Evolutionary conservation across 2,329 filamentous ascomycete species (phyloP).

Genomic region (Xylariaceae sp.): DNA sequence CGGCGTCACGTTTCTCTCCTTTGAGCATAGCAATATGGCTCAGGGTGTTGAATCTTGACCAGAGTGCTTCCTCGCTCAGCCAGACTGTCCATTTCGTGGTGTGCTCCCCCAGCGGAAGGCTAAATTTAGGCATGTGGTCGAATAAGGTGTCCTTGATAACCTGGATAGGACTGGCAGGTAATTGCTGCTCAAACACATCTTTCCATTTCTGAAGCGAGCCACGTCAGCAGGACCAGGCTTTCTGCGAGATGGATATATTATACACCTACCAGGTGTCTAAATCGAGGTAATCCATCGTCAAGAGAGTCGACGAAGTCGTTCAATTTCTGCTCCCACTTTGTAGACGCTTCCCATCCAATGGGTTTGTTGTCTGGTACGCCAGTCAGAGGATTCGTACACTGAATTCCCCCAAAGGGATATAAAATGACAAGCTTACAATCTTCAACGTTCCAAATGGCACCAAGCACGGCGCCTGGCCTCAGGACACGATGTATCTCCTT

Average conservation of each 20-base stretch:
- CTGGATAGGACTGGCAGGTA: slow-evolving; percentile 54
- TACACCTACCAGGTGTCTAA: slow-evolving; percentile 55
- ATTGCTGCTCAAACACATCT: slow-evolving; percentile 63
- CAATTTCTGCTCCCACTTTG: slow-evolving; percentile 63
- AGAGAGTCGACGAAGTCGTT: slow-evolving; percentile 60
- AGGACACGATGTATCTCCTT: slow-evolving; percentile 69
- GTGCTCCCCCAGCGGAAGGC: slow-evolving; percentile 62
- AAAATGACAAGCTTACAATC: slow-evolving; percentile 58
- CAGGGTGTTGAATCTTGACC: slow-evolving; percentile 66
- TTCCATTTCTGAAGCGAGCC: slow-evolving; percentile 55
- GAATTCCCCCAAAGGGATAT: neutral
- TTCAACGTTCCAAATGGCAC: slow-evolving; percentile 75
- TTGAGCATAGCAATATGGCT: slow-evolving; percentile 67
- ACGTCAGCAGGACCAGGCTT: slow-evolving; percentile 2
- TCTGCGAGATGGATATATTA: neutral
- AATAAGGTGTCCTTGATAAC: slow-evolving; percentile 48
- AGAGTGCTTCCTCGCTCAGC: slow-evolving; percentile 62
- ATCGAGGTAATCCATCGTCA: slow-evolving; percentile 64
- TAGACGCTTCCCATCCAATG: slow-evolving; percentile 54
- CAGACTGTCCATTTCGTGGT: slow-evolving; percentile 59
- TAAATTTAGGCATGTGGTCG: slow-evolving; percentile 53
- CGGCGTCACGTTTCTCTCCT: slow-evolving; percentile 51
- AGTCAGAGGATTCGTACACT: slow-evolving; percentile 6
- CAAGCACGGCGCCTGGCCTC: slow-evolving; percentile 61
- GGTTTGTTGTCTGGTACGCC: slow-evolving; percentile 63